Evolutionary conservation across 1,139 yeast genomes (phyloP), one percentile per base, ranked within the genome.

Genomic region (Pichia sp.): DNA sequence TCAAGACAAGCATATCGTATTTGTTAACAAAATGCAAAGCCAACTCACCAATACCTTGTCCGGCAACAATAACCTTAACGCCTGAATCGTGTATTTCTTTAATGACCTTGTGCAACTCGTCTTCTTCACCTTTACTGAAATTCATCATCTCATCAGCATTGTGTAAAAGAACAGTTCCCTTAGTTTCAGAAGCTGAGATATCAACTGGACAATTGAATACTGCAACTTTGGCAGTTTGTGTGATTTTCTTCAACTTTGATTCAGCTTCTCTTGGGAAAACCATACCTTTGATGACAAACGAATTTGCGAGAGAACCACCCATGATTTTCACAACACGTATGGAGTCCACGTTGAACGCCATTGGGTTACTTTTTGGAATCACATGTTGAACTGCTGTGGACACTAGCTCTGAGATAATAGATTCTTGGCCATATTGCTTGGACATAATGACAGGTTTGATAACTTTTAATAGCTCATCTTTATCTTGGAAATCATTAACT

Each of bases 221-320:
- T 8, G 89, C 99, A 47, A 93, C 98, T 72, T 90, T 90, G 32
- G 95, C 82, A 64, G 80, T 82, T 38, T 70, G 71, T 19, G 61
- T 64, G 55, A 87, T 75, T 60, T 84, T 79, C 71, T 89, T 89
- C 54, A 92, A 73, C 60, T 82, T 84, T 15, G 97, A 96, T 70
- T 93, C 99, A 11, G 99, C 97, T 70, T 90, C 96, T 66, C 95
- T 81, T 63, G 96, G 96, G 78, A 95, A 93, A 45, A 95, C 97
- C 99, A 93, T 93, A 63, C 99, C 99, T 72, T 88, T 89, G 62
- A 95, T 77, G 54, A 95, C 99, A 64, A 80, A 79, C 8, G 96
- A 87, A 63, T 80, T 79, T 40, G 77, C 73, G 63, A 95, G 76
- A 54, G 95, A 79, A 23, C 96, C 80, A 57, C 99, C 99, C 97